Percentiles rank a stretch among this genome's conserved stretches.
Conservation (phyloP, 1,284 basidiomycete genomes). For the Moniliophthora roreri region DNA sequence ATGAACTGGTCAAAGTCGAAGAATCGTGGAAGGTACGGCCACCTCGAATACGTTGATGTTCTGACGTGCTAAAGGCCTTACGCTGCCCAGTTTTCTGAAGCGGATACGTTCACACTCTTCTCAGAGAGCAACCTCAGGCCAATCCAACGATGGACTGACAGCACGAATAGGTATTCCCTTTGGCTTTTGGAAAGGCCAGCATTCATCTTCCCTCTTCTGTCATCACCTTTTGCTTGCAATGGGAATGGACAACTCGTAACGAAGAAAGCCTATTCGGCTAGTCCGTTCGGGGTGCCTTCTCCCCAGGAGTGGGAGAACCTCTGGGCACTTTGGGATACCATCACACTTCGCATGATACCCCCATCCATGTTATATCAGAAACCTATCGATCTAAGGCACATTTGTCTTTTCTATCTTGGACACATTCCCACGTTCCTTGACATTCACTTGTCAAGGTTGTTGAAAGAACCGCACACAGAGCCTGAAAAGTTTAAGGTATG, state of each 20-base stretch:
- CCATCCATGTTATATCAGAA: slow-evolving; percentile 84
- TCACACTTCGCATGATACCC: slow-evolving; percentile 89
- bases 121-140: slow-evolving; percentile 78
- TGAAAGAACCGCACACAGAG: slow-evolving; percentile 79
- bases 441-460: slow-evolving; percentile 82
- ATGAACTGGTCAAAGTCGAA: slow-evolving; percentile 87
- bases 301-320: slow-evolving; percentile 79
- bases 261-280: slow-evolving; percentile 25
- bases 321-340: slow-evolving; percentile 91
- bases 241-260: slow-evolving; percentile 23
- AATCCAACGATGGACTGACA: slow-evolving; percentile 86
- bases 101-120: slow-evolving; percentile 77
- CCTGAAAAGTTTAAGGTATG: slow-evolving; percentile 79
- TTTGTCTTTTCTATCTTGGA: slow-evolving; percentile 88
- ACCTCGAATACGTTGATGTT: neutral
- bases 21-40: slow-evolving; percentile 78
- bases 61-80: slow-evolving; percentile 6
- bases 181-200: slow-evolving; percentile 90
- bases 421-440: slow-evolving; percentile 92
- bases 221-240: slow-evolving; percentile 29
- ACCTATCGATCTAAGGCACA: slow-evolving; percentile 91
- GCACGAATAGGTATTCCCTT: slow-evolving; percentile 74
- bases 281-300: slow-evolving; percentile 71
- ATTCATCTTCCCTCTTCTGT: slow-evolving; percentile 70
- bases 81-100: slow-evolving; percentile 70